These are phyloP conservation scores for Sporothrix protearum DNA, from an alignment of 2,329 filamentous ascomycete genomes.

Conservation along the genomic window DNA sequence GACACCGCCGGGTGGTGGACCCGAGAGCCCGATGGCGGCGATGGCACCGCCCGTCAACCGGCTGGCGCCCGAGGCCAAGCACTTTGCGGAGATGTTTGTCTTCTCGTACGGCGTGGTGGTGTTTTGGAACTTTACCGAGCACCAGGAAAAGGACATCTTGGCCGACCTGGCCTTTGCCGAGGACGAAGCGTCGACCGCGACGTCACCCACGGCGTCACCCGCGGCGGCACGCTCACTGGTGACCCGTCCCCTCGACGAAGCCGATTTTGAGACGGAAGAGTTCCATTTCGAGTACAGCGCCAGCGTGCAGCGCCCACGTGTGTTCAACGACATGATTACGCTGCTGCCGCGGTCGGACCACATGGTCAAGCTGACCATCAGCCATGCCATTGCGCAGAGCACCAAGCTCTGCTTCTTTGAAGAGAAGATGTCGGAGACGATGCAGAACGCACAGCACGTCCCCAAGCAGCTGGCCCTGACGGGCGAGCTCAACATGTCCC, in stretches of 20 bases:
- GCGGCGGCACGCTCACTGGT: slow-evolving; percentile 57
- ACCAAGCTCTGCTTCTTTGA: slow-evolving; percentile 96
- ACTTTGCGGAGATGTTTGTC: slow-evolving; percentile 92
- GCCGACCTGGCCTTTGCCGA: slow-evolving; percentile 89
- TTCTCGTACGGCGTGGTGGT: slow-evolving; percentile 97
- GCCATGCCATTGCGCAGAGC: slow-evolving; percentile 94
- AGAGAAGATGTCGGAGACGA: slow-evolving; percentile 90
- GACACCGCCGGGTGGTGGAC: neutral
- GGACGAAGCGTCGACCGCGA: slow-evolving; percentile 43
- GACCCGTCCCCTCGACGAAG: slow-evolving; percentile 74
- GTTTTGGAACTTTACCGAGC: slow-evolving; percentile 97
- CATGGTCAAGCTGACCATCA: slow-evolving; percentile 98
- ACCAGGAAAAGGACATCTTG: slow-evolving; percentile 93
- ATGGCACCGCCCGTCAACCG: slow-evolving; percentile 46
- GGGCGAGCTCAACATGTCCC: slow-evolving; percentile 83
- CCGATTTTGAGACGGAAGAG: slow-evolving; percentile 94
- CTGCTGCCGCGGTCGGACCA: slow-evolving; percentile 84
- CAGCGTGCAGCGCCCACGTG: slow-evolving; percentile 77
- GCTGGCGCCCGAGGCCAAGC: slow-evolving; percentile 66
- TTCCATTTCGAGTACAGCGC: slow-evolving; percentile 97
- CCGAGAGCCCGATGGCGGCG: neutral
- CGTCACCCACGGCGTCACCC: neutral
- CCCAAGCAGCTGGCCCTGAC: slow-evolving; percentile 85
- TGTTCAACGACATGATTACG: slow-evolving; percentile 99
- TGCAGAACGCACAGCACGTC: slow-evolving; percentile 88